These are phyloP conservation scores for Licmophora abbreviata DNA, from an alignment of 108 stramenopile species.

Conservation along the genomic window DNA sequence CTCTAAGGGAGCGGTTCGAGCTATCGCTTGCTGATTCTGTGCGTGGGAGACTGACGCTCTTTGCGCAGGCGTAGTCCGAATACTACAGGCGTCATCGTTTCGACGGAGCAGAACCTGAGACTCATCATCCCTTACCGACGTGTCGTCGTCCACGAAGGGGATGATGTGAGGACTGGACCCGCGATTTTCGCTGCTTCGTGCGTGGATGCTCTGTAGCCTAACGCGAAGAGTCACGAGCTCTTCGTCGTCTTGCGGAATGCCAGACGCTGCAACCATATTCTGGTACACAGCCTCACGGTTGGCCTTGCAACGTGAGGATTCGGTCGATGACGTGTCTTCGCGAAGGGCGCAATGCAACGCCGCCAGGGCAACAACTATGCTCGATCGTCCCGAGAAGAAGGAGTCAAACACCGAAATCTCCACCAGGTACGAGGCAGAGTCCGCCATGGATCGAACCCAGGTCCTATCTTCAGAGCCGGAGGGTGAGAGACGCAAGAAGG, in stretches of 20 bases:
- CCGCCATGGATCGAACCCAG: constrained; percentile 3
- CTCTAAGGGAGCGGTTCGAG: not conserved
- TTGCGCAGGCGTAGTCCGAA: not conserved
- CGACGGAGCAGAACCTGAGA: not conserved
- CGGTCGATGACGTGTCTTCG: not conserved
- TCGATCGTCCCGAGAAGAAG: constrained; percentile 9
- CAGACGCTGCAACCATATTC: constrained; percentile 8
- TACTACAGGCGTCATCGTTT: not conserved
- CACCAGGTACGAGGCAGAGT: constrained; percentile 21
- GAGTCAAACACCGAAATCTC: constrained; percentile 32
- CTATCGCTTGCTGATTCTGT: not conserved
- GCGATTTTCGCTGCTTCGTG: constrained; percentile 10
- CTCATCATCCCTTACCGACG: not conserved
- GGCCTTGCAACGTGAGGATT: not conserved
- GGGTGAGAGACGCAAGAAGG: constrained; percentile 5
- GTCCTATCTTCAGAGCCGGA: not conserved
- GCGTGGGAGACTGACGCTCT: not conserved
- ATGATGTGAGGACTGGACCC: not conserved
- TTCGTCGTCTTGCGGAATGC: constrained; percentile 1
- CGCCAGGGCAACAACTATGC: constrained; percentile 27
- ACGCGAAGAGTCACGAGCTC: constrained; percentile 4
- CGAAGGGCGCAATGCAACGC: constrained; percentile 9
- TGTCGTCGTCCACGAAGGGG: not conserved
- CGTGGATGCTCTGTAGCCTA: constrained; percentile 14
- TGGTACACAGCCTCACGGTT: constrained; percentile 1